Base-by-base conservation (phyloP, 805 yeast species). In the Metschnikowia lochheadii region DNA sequence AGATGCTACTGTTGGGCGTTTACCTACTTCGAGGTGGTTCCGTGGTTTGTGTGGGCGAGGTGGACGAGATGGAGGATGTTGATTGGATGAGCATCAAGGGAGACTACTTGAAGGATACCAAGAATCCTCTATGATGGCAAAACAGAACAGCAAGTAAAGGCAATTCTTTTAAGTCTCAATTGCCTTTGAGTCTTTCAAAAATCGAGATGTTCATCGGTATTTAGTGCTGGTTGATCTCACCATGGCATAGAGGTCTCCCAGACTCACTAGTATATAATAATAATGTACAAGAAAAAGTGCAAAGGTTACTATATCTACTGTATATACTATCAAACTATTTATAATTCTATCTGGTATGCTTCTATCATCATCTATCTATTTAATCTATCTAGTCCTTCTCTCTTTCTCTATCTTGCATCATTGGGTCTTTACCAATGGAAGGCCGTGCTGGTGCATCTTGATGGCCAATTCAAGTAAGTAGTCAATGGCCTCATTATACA, bases 401-500 rank as follows among this genome's bases (percentile, higher is more conserved):
- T 3, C 10, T 26, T 26, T 11, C 29, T 26, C 29, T 26, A 26
- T 26, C 11, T 26, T 8, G 11, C 29, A 26, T 37, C 31, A 41
- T 5, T 18, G 35, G 29, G 18, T 21, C 49, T 56, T 60, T 5
- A 59, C 76, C 17, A 83, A 75, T 8, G 84, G 79, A 38, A 89
- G 77, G 1, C 89, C 90, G 49, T 81, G 65, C 58, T 78, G 80
- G 56, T 81, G 79, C 96, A 90, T 87, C 63, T 86, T 86, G 35
- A 91, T 79, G 1, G 94, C 96, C 56, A 91, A 67, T 55, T 88
- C 96, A 60, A 92, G 73, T 54, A 92, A 69, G 64, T 91, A 92
- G 62, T 92, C 97, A 52, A 92, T 82, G 15, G 97, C 96, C 68
- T 92, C 98, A 64, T 90, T 90, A 65, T 87, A 86, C 13, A 92